Conservation (phyloP, 441 rosid species). For the Manihot esculenta region DNA sequence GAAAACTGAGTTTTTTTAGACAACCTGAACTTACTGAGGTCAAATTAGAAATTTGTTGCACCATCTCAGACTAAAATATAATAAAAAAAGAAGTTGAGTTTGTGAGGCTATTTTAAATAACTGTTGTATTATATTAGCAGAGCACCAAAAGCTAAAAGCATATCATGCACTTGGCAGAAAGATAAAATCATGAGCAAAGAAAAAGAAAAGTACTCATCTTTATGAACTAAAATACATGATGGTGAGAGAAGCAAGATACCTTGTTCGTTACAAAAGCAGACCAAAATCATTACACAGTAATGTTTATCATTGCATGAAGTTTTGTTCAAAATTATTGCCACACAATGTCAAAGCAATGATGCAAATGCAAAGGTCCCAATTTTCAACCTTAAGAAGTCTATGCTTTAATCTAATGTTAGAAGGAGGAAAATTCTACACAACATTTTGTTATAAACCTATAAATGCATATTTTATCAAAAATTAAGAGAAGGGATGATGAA, state of each 20-base stretch:
- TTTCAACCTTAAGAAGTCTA: background rate
- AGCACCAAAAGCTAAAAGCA: background rate
- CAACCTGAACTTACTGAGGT: background rate
- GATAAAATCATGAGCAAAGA: background rate
- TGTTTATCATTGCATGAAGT: constrained; percentile 7
- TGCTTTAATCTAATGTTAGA: background rate
- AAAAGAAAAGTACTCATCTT: background rate
- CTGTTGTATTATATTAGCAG: background rate
- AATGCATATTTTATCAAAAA: background rate
- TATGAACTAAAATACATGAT: background rate
- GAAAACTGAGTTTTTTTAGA: background rate
- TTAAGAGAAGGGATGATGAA: background rate
- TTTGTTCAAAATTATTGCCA: constrained; percentile 3
- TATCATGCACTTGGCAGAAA: background rate
- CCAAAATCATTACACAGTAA: background rate
- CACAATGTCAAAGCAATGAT: background rate
- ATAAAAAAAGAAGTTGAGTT: background rate
- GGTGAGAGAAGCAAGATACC: background rate
- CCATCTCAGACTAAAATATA: background rate
- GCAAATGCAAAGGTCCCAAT: background rate
- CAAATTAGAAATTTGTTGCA: background rate
- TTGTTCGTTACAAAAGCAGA: background rate
- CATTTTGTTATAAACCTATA: background rate
- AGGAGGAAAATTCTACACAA: background rate
- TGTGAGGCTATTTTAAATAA: background rate